Conservation (phyloP, 768 basidiomycete species). For the Phylloporus arenicola region DNA sequence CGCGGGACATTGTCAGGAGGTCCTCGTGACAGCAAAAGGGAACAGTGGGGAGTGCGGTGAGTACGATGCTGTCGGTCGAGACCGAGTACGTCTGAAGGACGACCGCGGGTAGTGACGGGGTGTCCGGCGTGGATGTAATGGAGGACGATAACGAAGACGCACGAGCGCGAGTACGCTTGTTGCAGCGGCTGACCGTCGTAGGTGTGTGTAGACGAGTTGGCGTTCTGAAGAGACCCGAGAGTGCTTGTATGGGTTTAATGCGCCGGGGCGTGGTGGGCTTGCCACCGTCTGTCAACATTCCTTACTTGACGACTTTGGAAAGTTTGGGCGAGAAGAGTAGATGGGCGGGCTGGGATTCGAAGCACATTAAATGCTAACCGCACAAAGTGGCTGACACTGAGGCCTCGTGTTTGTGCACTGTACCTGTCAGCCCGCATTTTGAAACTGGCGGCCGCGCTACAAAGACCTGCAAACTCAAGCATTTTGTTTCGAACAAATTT, state of each 20-base stretch:
- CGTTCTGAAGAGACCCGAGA: slow-evolving; percentile 21
- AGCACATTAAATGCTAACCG: background rate
- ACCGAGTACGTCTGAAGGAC: slow-evolving; percentile 56
- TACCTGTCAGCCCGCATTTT: too few relatives aligned
- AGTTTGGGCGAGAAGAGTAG: background rate
- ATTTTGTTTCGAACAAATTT: too few relatives aligned
- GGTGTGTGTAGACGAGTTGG: slow-evolving; percentile 22
- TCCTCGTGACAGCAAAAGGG: slow-evolving; percentile 78
- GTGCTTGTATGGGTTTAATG: slow-evolving; percentile 10
- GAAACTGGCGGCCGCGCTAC: too few relatives aligned
- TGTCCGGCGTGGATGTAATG: slow-evolving; percentile 6
- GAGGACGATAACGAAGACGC: slow-evolving; percentile 6
- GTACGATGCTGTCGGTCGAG: slow-evolving; percentile 49
- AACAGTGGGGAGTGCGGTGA: slow-evolving; percentile 51
- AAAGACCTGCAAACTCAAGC: too few relatives aligned
- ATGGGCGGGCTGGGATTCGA: background rate
- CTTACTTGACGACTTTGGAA: background rate
- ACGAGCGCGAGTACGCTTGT: slow-evolving; percentile 17
- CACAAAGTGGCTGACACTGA: background rate
- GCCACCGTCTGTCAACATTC: slow-evolving; percentile 7
- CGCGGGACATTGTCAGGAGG: slow-evolving; percentile 55
- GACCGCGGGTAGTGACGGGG: slow-evolving; percentile 32
- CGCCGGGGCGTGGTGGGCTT: slow-evolving; percentile 7
- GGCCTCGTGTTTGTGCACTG: background rate
- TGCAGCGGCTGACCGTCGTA: slow-evolving; percentile 9